A percentile compares a stretch with the other conserved stretches of the same genome.
Conservation (phyloP, 805 yeast species). For the Nakazawaea wyomingensis region DNA sequence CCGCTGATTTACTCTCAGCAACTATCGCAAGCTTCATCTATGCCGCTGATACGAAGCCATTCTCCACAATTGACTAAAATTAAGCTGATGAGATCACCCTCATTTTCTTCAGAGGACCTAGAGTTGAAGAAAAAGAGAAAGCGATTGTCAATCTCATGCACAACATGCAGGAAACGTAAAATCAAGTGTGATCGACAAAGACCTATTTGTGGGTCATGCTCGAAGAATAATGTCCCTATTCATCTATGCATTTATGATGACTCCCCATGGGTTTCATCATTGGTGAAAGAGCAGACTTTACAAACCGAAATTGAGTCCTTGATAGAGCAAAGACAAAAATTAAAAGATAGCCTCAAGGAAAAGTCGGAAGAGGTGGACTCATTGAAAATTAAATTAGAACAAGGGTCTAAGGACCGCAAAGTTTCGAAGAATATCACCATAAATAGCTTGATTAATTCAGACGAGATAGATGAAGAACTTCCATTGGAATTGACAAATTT, state of each 20-base stretch:
- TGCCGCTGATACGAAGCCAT: background rate
- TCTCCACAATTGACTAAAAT: background rate
- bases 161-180: conserved; percentile 33
- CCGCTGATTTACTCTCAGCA: no score
- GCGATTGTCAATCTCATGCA: conserved; percentile 42
- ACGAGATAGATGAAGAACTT: background rate
- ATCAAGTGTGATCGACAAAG: conserved; percentile 33
- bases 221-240: conserved; percentile 23
- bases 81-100: background rate
- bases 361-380: background rate
- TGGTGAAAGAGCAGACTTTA: conserved; percentile 10
- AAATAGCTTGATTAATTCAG: conserved; percentile 3
- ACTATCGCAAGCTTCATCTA: background rate
- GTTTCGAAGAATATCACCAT: conserved; percentile 1
- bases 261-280: conserved; percentile 15
- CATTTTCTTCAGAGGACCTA: conserved; percentile 9
- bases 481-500: background rate
- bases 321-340: conserved; percentile 5
- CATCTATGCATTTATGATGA: conserved; percentile 22
- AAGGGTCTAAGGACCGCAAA: background rate
- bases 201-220: conserved; percentile 33
- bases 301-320: conserved; percentile 11
- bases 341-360: background rate
- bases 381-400: conserved; percentile 1
- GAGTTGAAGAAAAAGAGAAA: conserved; percentile 34